phyloP scores from a whole-genome alignment of 805 yeast genomes.

The Yarrowia deformans region DNA sequence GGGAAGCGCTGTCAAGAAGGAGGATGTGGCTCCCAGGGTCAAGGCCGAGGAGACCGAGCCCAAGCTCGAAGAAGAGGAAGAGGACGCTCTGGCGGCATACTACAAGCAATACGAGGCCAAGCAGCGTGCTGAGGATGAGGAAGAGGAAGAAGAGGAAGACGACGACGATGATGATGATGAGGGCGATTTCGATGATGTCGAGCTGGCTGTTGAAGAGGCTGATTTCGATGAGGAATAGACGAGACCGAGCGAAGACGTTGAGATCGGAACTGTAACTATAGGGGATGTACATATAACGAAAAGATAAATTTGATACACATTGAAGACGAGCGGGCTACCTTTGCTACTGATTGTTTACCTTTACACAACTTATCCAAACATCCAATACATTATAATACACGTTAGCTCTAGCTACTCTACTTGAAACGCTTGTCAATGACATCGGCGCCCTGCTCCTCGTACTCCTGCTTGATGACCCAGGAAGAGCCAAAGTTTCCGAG shows the following conservation, averaged over 20 bases:
- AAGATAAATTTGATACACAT: not conserved
- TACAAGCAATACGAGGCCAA: conserved; percentile 77
- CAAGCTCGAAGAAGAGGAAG: conserved; percentile 49
- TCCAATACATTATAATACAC: conserved; percentile 34
- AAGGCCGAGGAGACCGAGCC: conserved; percentile 42
- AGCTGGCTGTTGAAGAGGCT: conserved; percentile 46
- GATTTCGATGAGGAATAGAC: conserved; percentile 49
- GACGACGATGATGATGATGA: conserved; percentile 61
- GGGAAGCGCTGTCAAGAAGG: conserved; percentile 47
- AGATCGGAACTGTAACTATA: not conserved
- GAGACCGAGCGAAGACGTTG: not conserved
- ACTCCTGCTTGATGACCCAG: conserved; percentile 69
- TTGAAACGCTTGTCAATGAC: conserved; percentile 53
- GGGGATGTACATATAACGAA: conserved; percentile 8
- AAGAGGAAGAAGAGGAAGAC: conserved; percentile 54
- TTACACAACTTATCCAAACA: not conserved
- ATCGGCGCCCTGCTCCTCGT: conserved; percentile 64
- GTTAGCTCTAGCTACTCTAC: conserved; percentile 42
- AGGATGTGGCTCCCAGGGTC: conserved; percentile 51
- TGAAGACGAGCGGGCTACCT: not conserved
- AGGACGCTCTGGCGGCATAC: conserved; percentile 75
- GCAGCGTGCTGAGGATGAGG: conserved; percentile 67
- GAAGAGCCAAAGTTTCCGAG: conserved; percentile 63
- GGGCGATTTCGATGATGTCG: conserved; percentile 50
- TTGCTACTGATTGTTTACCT: not conserved